A percentile compares a stretch with the other conserved stretches of the same genome.
Conservation (phyloP, 805 yeast genomes). For the Candida suzukii region DNA sequence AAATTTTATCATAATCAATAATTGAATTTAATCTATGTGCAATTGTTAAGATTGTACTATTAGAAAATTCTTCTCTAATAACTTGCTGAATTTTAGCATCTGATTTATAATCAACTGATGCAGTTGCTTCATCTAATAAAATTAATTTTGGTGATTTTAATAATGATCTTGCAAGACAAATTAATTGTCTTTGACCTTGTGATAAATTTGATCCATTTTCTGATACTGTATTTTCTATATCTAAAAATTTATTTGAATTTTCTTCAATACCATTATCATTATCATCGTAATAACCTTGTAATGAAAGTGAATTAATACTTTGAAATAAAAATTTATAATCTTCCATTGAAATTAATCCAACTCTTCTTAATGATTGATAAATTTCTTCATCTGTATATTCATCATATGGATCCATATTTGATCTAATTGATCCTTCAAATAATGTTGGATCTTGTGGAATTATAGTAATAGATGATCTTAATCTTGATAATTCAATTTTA, state of each 20-base stretch:
- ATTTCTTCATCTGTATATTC: constrained; percentile 56
- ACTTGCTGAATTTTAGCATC: constrained; percentile 76
- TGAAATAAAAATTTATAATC: constrained; percentile 25
- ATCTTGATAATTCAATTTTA: constrained; percentile 56
- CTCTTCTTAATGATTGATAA: constrained; percentile 68
- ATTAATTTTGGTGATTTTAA: constrained; percentile 68
- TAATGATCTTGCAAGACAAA: constrained; percentile 74
- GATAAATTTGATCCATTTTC: constrained; percentile 80
- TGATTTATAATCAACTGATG: constrained; percentile 77
- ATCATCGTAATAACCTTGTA: constrained; percentile 12
- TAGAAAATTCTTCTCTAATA: constrained; percentile 65
- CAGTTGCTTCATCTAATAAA: constrained; percentile 79
- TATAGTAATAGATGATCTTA: constrained; percentile 73
- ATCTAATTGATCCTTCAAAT: constrained; percentile 69
- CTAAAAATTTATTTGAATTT: constrained; percentile 63
- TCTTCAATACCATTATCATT: too few species aligned
- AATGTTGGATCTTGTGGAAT: constrained; percentile 86
- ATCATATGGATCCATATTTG: constrained; percentile 68
- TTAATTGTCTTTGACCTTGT: constrained; percentile 79
- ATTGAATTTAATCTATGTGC: constrained; percentile 83
- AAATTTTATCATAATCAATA: constrained; percentile 63
- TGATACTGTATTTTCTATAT: constrained; percentile 49
- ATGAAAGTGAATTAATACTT: constrained; percentile 16
- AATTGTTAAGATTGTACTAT: constrained; percentile 71
- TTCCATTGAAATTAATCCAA: constrained; percentile 48